These are phyloP conservation scores for Blattamonas nauphoetae DNA, from an alignment of 78 protist genomes.

Conservation along the genomic window DNA sequence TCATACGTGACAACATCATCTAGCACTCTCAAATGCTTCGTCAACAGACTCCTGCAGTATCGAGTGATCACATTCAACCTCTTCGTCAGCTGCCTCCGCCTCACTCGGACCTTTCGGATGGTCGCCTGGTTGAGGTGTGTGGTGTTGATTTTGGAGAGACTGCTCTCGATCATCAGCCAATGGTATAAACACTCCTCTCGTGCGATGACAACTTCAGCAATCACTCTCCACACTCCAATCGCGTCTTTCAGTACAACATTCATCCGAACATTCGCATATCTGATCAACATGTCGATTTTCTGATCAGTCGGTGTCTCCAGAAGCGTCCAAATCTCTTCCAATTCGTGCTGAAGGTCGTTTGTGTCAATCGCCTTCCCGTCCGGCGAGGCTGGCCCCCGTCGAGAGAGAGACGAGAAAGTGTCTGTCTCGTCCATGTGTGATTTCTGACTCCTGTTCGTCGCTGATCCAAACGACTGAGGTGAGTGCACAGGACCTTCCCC, in stretches of 20 bases:
- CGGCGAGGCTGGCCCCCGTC: not conserved
- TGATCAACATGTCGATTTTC: not conserved
- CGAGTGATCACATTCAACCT: not conserved
- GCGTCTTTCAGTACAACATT: not conserved
- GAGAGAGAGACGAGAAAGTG: no score
- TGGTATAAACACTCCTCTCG: not conserved
- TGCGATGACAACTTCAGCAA: not conserved
- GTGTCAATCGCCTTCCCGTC: not conserved
- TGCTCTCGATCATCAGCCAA: not conserved
- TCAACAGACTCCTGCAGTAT: not conserved
- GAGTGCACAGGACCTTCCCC: not conserved
- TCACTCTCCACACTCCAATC: not conserved
- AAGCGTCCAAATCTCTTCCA: not conserved
- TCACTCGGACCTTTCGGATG: not conserved
- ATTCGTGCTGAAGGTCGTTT: not conserved
- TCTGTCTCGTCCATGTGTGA: no score
- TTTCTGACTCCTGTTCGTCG: not conserved
- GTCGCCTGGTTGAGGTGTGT: not conserved
- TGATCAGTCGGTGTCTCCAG: not conserved
- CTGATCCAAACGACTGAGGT: not conserved
- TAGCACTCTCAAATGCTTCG: not conserved
- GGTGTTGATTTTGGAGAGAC: not conserved
- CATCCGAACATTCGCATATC: not conserved
- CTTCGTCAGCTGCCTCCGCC: not conserved
- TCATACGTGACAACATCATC: conserved; percentile 1